Base-by-base conservation (phyloP, 768 basidiomycete genomes). In the Tulasnella sp. region DNA sequence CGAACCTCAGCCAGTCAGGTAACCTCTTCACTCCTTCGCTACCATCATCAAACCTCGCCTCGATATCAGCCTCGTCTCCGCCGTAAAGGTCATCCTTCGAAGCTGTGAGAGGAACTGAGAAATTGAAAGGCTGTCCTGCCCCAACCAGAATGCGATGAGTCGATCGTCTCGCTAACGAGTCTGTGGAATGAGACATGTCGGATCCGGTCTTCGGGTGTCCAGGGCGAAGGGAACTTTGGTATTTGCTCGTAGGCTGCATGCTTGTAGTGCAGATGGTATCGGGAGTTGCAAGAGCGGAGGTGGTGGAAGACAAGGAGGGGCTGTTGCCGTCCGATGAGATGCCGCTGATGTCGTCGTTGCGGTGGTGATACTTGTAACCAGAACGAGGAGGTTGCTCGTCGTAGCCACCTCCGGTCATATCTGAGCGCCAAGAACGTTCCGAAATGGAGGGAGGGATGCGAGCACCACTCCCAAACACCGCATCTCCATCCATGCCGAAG, bases 1-100 rank as follows among this genome's bases (percentile, higher is more conserved):
- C 84, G 78, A 84, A 85, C 54, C 84, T 82, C 54, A 85, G 72
- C 84, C 84, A 85, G 20, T 77, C 81, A 18, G 84, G 85, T 75
- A 85, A 79, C 18, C 18, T 1, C 48, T 50, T 50, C 48, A 50
- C 48, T 50, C 48, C 48, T 20, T 37, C 3, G 54, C 74, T 22
- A 44, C 80, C 75, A 58, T 69, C 34, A 74, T 79, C 74, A 77
- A 81, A 22, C 48, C 48, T 50, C 5, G 80, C 81, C 20, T 81
- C 80, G 79, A 83, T 31, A 79, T 80, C 41, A 78, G 79, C 75
- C 58, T 77, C 81, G 46, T 80, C 37, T 64, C 82, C 72, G 0
- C 41, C 40, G 34, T 46, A 28, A 22, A 50, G 2, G n/a, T 9
- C 18, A 34, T 77, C 76, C 11, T 46, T 40, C 37, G 76, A 48